Base-by-base conservation (phyloP, 2,329 filamentous ascomycete species). In the Trichophyton simii region DNA sequence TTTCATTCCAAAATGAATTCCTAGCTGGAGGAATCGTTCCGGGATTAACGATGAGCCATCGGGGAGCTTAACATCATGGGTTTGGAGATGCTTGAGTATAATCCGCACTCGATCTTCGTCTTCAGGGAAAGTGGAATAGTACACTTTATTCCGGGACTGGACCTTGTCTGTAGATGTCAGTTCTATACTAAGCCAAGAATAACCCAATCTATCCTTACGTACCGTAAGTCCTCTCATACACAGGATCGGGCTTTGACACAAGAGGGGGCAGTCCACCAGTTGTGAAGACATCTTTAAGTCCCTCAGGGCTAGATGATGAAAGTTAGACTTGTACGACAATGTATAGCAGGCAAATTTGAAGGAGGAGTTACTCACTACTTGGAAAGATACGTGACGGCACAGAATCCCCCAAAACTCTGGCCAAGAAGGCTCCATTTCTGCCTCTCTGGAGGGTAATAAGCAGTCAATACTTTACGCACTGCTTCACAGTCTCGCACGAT, bases 391-490 rank as follows among this genome's bases (percentile, higher is more conserved):
- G 87, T 92, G 38, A 90, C 79, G 57, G 80, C 82, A 69, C 91
- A 89, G 73, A 96, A 96, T 0, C 92, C 92, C 44, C 92, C 92
- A 72, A 95, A 97, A 15, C 87, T 91, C 75, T 96, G 92, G 7
- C 92, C 92, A 64, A 95, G 87, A 34, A 94, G 82, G 62, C 85
- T 87, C 92, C 91, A 96, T 71, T 86, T 85, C 71, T 85, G 83
- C 70, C 87, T 85, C 57, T 87, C 83, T 22, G 82, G 77, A 0
- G 87, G 84, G 67, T 85, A 88, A 59, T 85, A 83, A 3, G 79
- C 77, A 0, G 88, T 94, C 60, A 97, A 78, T 44, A 81, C 86
- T 67, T 85, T 82, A 3, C 92, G 83, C 36, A 97, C 84, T 3
- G 91, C 90, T 72, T 97, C 92, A 65, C 87, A 89, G 69, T 97